Percentiles rank a stretch among this genome's conserved stretches.
These are phyloP conservation scores for Athelia psychrophila DNA, from an alignment of 1,284 basidiomycete species.

Conservation along the genomic window DNA sequence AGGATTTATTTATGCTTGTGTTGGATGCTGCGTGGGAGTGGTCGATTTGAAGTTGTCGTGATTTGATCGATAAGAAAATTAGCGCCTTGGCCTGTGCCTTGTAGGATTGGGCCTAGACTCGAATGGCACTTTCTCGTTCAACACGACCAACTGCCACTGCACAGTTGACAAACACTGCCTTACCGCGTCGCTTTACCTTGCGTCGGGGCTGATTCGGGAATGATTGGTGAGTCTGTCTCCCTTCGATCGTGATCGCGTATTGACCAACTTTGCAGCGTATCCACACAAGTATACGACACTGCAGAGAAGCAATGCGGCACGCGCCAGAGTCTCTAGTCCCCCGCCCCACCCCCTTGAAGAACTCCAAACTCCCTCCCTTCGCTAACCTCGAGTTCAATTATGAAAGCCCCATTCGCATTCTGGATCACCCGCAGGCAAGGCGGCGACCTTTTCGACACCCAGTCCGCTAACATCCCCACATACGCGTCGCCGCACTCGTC, in stretches of 20 bases:
- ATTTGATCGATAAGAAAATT: no score
- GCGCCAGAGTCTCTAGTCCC: slow-evolving; percentile 61
- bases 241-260: neutral
- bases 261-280: slow-evolving; percentile 57
- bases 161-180: slow-evolving; percentile 42
- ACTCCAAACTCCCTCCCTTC: slow-evolving; percentile 27
- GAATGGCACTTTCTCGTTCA: slow-evolving; percentile 11
- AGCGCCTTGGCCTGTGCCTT: no score
- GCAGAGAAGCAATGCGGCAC: slow-evolving; percentile 63
- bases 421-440: slow-evolving; percentile 72
- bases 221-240: slow-evolving; percentile 36
- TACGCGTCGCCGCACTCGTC: slow-evolving; percentile 31
- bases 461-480: slow-evolving; percentile 49
- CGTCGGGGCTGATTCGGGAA: slow-evolving; percentile 42
- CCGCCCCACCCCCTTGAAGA: slow-evolving; percentile 37
- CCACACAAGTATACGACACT: slow-evolving; percentile 72
- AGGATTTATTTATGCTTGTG: no score
- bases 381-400: slow-evolving; percentile 72
- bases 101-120: no score
- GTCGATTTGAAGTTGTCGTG: no score
- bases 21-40: no score
- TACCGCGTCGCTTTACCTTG: slow-evolving; percentile 53
- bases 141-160: slow-evolving; percentile 34
- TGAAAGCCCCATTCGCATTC: slow-evolving; percentile 67
- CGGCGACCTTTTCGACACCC: slow-evolving; percentile 73